Conservation (phyloP, 345 rosid genomes). For the Salix caprea region DNA sequence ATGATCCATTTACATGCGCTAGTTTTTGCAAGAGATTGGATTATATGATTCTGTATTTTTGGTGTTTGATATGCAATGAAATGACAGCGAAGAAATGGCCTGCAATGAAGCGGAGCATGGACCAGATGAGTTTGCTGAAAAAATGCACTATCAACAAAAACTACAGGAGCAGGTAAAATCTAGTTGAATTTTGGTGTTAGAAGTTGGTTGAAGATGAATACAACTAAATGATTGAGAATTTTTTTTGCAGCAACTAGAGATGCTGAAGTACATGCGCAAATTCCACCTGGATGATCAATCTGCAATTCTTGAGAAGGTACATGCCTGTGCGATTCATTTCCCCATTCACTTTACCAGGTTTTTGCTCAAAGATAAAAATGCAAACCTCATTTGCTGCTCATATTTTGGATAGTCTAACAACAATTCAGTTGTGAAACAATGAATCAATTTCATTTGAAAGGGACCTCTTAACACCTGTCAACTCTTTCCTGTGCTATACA, state of each 20-base stretch:
- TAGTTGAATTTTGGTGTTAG: not conserved
- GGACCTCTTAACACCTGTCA: not conserved
- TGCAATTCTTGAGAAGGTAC: slow-evolving; percentile 63
- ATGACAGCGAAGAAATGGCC: slow-evolving; percentile 59
- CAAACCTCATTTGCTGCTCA: not conserved
- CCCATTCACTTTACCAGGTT: not conserved
- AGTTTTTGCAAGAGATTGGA: not conserved
- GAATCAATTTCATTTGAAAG: not conserved
- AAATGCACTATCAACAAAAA: slow-evolving; percentile 44
- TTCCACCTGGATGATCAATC: slow-evolving; percentile 66
- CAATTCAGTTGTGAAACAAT: not conserved
- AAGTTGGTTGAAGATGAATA: not conserved
- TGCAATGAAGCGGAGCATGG: slow-evolving; percentile 89
- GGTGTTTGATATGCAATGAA: not conserved
- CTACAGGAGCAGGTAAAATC: slow-evolving; percentile 53
- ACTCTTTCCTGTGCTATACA: slow-evolving; percentile 22
- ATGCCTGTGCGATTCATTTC: not conserved
- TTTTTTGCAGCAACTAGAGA: slow-evolving; percentile 67
- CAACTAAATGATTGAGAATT: not conserved
- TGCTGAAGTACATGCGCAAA: slow-evolving; percentile 73
- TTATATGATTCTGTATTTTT: not conserved
- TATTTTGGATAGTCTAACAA: not conserved
- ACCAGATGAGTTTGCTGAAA: slow-evolving; percentile 52
- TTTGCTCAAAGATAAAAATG: not conserved
- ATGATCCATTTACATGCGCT: not conserved